Evolutionary conservation across 2,329 filamentous ascomycete genomes (phyloP), one percentile per base, ranked within the genome.

Genomic region (Pseudogymnoascus verrucosus): DNA sequence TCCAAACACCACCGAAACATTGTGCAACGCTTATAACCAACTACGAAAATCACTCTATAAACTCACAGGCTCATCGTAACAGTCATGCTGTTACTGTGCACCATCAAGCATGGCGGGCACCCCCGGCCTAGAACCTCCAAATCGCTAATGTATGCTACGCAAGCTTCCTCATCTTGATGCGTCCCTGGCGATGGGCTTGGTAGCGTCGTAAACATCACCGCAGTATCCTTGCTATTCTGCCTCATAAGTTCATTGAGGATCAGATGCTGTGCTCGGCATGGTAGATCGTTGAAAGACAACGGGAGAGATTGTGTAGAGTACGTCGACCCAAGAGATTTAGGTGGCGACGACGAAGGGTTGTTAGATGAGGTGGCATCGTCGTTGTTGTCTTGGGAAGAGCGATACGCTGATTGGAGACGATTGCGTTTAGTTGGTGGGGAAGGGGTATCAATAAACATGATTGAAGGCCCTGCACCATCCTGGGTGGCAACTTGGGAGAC

Each of bases 11-110:
- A 57, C 28, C 10, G 10, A 34, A 57, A 34, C 51, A 34, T 10
- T 34, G n/a, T 34, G 10, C 28, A 16, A 34, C 51, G 51, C 16
- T 59, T 16, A 59, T 36, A 71, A 69, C n/a, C n/a, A 57, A 34
- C 28, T 3, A 11, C 3, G 4, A 57, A 23, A 57, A 34, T 11
- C 16, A 34, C 6, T 34, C 51, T 34, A 34, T 4, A 7, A 34
- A 19, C 51, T 72, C 69, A 90, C 66, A 91, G 75, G 73, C 87
- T 89, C 71, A 89, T 89, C 5, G 89, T 96, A 57, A 96, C 91
- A 14, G 90, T 96, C 89, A 96, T 92, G 71, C 87, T 91, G 75
- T 96, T 96, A 75, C 89, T 92, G 75, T 96, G 83, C 40, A 96
- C 89, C 74, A 96, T 78, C 70, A 96, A 74, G 54, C 86, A 85